Evolutionary conservation across 768 basidiomycete genomes (phyloP), one percentile per base, ranked within the genome.

Genomic region (Chiua virens): DNA sequence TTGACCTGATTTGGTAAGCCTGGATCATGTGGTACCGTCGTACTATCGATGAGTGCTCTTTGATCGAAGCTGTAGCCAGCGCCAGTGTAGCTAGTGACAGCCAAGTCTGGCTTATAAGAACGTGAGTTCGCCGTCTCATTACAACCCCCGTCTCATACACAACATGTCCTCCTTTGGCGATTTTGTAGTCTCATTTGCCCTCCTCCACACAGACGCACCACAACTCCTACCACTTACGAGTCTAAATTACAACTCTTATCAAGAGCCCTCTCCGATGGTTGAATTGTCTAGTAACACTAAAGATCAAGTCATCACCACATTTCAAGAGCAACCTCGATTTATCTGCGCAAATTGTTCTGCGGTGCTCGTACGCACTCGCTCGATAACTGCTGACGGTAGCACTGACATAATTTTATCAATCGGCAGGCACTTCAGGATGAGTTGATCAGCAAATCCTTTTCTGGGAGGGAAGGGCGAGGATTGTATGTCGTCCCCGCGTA

Each of bases 381-480:
- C 36, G 15, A 30, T 47, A 17, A 8, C 40, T 38, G 42, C 41
- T 17, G 25, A 46, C 17, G 23, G 22, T 20, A 37, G 13, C 9
- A 34, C 17, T 45, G 32, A 40, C 38, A 21, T 32, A 18, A 27
- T 48, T 35, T 10, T 28, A 10, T 14, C 34, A 37, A 21, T 45
- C 42, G 30, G 54, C 52, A 91, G 89, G 80, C 85, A 20, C 74
- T 92, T 15, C 89, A 92, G 66, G 90, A 92, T 56, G 89, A 92
- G 58, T 69, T 91, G 20, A 89, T 92, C 53, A 89, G 87, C 73
- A 92, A 92, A 63, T 73, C 87, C 0, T 92, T 92, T 71, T 86
- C 88, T 23, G 89, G 89, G 6, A 73, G 90, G 60, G 90, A 92
- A 42, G 89, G 89, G 3, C 75, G 87, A 52, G 89, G 89, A 61